Evolutionary conservation across 768 basidiomycete species (phyloP), one percentile per base, ranked within the genome.

Genomic region (Trametes sanguinea): DNA sequence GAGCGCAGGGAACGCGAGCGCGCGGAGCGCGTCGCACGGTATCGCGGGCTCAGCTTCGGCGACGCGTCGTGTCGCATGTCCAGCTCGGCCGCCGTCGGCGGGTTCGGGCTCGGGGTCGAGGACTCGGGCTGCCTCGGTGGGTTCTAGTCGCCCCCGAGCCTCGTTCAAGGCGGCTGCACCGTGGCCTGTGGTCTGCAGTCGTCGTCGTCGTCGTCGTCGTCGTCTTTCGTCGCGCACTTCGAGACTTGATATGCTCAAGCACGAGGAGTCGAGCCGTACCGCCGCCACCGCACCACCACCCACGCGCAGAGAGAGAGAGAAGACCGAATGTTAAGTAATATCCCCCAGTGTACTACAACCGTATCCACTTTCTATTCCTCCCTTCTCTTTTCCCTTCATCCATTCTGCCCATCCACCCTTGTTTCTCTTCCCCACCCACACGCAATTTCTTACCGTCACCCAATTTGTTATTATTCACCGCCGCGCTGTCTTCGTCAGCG

Each of bases 91-190:
- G 22, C 22, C 22, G 22, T 22, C 22, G 14, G 32, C 30, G 54
- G 54, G n/a, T 55, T 54, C 22, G 57, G 63, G 17, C 47, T 58
- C 39, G 14, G 29, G 11, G 51, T 55, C 13, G 63, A 64, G 46
- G 63, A 64, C 13, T 29, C 48, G 52, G 54, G 63, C n/a, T 64
- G 63, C 33, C 54, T 64, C 6, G 63, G 63, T 8, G 63, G 63
- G 16, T 64, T 64, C 42, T 64, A 39, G 39, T 13, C 39, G 13
- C 39, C 7, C 8, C 8, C 39, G 2, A 8, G 39, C 39, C 42
- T 13, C 39, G 7, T 39, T 39, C 13, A 7, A 8, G 7, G 39
- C 39, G 13, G 39, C 39, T 39, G 39, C 39, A 13, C 8, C 39
- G 39, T 39, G 39, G 39, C 13, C 39, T 22, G 22, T 22, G 22